These are phyloP conservation scores for Perilla frutescens DNA, from an alignment of 257 asterid genomes.

Conservation along the genomic window DNA sequence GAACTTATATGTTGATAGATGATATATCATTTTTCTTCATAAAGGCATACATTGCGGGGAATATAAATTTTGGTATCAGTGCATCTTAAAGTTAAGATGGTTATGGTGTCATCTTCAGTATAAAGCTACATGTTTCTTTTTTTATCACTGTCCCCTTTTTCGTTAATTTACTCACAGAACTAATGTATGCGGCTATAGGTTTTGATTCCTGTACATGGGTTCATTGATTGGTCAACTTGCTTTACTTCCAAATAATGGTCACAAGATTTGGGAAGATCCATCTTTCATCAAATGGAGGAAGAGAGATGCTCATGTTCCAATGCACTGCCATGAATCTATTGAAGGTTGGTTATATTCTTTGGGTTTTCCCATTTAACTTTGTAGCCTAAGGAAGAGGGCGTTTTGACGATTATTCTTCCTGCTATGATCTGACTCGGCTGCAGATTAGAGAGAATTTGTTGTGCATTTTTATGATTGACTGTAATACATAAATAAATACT, in stretches of 20 bases:
- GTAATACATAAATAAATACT: neutral
- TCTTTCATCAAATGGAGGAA: conserved; percentile 93
- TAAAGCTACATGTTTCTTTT: neutral
- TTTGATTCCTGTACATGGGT: conserved; percentile 54
- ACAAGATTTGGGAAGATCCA: conserved; percentile 95
- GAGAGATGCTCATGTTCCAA: conserved; percentile 88
- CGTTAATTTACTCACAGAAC: conserved; percentile 13
- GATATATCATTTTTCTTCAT: neutral
- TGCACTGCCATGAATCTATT: conserved; percentile 87
- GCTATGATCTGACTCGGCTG: conserved; percentile 19
- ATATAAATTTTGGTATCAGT: neutral
- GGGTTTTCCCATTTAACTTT: neutral
- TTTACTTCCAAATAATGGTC: conserved; percentile 60
- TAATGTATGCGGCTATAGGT: conserved; percentile 29
- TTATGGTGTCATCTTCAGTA: conserved; percentile 14
- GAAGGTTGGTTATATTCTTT: conserved; percentile 51
- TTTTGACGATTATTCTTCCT: neutral
- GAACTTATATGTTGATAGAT: neutral
- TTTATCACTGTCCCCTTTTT: neutral
- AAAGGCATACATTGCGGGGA: neutral
- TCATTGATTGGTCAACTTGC: conserved; percentile 69
- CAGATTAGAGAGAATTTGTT: neutral
- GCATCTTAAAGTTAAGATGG: conserved; percentile 11
- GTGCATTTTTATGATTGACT: neutral
- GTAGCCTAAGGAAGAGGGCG: neutral